A percentile compares a stretch with the other conserved stretches of the same genome.
Conservation (phyloP, 2,329 filamentous ascomycete species). For the Stachybotrys elegans region DNA sequence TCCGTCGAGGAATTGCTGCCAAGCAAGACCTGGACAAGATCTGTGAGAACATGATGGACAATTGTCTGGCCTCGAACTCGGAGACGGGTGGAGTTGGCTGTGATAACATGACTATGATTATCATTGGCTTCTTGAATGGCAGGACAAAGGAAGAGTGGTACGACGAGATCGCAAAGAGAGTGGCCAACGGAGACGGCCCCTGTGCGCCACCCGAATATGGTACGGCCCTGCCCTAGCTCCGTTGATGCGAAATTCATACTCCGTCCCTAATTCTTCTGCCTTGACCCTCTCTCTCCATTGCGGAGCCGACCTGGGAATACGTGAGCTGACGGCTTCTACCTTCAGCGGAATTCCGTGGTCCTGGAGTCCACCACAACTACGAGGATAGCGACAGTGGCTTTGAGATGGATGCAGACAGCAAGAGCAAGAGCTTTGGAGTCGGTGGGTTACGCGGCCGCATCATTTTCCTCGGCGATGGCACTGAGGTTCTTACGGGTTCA, state of each 20-base stretch:
- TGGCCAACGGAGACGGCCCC: constrained; percentile 94
- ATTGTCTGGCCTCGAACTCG: constrained; percentile 94
- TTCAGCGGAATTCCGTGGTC: constrained; percentile 77
- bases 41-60: constrained; percentile 99
- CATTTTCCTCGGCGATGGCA: constrained; percentile 93
- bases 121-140: constrained; percentile 84
- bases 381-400: constrained; percentile 75
- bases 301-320: constrained; percentile 7
- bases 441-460: constrained; percentile 77
- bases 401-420: constrained; percentile 67
- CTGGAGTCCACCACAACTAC: constrained; percentile 75
- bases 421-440: constrained; percentile 57
- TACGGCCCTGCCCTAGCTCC: constrained; percentile 55
- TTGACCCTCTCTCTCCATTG: constrained; percentile 7
- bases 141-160: constrained; percentile 98
- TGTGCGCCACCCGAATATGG: constrained; percentile 99
- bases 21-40: constrained; percentile 94
- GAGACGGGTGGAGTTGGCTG: constrained; percentile 97
- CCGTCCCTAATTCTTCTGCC: constrained; percentile 4
- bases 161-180: constrained; percentile 86
- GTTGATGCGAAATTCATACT: constrained; percentile 4
- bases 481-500: constrained; percentile 83
- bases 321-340: constrained; percentile 18
- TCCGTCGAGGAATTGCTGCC: constrained; percentile 89
- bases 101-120: constrained; percentile 98